phyloP scores from a whole-genome alignment of 345 rosid genomes.

The Cochlearia excelsa region DNA sequence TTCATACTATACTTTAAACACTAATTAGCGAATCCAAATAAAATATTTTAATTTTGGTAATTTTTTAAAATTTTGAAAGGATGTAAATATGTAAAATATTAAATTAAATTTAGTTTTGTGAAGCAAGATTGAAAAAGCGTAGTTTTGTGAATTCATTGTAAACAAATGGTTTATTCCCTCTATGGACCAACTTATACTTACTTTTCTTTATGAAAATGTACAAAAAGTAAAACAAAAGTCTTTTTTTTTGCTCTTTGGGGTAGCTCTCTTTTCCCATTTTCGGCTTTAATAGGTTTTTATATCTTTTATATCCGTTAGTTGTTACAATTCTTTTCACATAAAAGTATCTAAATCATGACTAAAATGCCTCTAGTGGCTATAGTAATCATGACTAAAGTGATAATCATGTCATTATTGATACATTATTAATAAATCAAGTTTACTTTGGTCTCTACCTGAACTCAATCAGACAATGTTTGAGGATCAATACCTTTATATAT shows the following conservation, averaged over 20 bases:
- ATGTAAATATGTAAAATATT: no score
- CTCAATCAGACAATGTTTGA: slow-evolving; percentile 8
- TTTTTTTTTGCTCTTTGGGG: slow-evolving; percentile 10
- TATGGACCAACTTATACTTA: slow-evolving; percentile 30
- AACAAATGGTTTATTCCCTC: slow-evolving; percentile 10
- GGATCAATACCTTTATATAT: slow-evolving; percentile 10
- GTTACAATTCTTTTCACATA: slow-evolving; percentile 13
- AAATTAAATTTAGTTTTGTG: no score
- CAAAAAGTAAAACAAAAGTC: slow-evolving; percentile 27
- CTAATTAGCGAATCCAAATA: no score
- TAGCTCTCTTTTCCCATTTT: slow-evolving; percentile 25
- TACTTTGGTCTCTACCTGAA: slow-evolving; percentile 25
- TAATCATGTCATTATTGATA: slow-evolving; percentile 28
- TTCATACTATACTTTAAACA: no score
- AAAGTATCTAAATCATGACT: slow-evolving; percentile 18
- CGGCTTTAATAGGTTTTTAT: slow-evolving; percentile 26
- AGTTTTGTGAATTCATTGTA: no score
- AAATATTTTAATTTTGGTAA: no score
- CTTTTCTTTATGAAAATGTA: slow-evolving; percentile 23
- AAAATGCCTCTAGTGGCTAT: slow-evolving; percentile 13
- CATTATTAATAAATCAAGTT: slow-evolving; percentile 29
- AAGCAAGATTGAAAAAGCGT: no score
- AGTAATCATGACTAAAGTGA: slow-evolving; percentile 23
- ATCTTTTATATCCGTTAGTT: slow-evolving; percentile 16
- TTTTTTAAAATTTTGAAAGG: no score